Percentiles rank a stretch among this genome's conserved stretches.
Conservation (phyloP, 345 rosid genomes). For the Excoecaria agallocha region DNA sequence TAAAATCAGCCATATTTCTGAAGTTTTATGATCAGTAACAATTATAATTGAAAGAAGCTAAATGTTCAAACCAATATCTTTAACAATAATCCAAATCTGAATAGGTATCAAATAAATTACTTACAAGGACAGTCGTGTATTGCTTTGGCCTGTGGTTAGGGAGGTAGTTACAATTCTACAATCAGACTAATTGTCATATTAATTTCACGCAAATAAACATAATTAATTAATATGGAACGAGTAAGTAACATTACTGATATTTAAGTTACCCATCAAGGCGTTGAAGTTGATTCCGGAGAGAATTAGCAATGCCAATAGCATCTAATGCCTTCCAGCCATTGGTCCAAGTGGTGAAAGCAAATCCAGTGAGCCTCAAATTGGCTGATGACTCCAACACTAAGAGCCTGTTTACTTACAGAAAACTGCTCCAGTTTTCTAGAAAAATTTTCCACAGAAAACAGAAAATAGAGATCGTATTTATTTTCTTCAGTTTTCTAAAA, state of each 20-base stretch:
- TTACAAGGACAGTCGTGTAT: conserved; percentile 22
- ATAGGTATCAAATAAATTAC: background rate
- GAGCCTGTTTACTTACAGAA: too few species aligned
- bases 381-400: conserved; percentile 66
- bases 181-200: too few species aligned
- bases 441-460: too few species aligned
- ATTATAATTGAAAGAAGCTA: too few species aligned
- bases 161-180: conserved; percentile 40
- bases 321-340: conserved; percentile 81
- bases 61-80: too few species aligned
- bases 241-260: too few species aligned
- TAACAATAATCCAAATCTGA: too few species aligned
- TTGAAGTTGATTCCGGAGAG: conserved; percentile 23
- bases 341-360: conserved; percentile 46
- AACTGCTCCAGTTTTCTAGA: too few species aligned
- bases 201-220: background rate
- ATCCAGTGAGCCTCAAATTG: conserved; percentile 50
- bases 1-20: background rate
- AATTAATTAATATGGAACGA: background rate
- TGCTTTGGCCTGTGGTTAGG: conserved; percentile 18
- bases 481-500: too few species aligned
- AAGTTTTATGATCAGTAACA: background rate
- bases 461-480: too few species aligned
- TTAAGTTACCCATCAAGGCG: conserved; percentile 26
- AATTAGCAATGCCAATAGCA: conserved; percentile 50